These are phyloP conservation scores for Didymella sp. DNA, from an alignment of 2,329 filamentous ascomycete species.

Conservation along the genomic window DNA sequence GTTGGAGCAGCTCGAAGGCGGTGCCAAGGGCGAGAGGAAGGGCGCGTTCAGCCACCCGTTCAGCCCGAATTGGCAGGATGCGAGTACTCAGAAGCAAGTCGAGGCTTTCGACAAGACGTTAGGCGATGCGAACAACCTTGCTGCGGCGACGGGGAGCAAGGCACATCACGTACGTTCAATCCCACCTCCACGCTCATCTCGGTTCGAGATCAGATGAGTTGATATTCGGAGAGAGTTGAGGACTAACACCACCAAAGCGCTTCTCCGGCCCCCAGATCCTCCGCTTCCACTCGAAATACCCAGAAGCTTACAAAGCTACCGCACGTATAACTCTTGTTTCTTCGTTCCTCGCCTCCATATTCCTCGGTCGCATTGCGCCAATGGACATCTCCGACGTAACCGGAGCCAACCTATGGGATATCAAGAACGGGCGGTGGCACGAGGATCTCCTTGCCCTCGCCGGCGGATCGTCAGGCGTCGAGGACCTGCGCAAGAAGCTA, in stretches of 20 bases:
- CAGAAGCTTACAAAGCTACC: constrained; percentile 80
- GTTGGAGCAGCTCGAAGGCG: constrained; percentile 70
- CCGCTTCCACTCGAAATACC: constrained; percentile 80
- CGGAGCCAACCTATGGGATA: constrained; percentile 97
- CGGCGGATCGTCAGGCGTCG: constrained; percentile 61
- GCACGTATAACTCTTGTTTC: constrained; percentile 91
- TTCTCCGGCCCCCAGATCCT: constrained; percentile 98
- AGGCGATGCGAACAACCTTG: constrained; percentile 71
- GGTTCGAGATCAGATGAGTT: background rate
- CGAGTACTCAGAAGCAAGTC: constrained; percentile 90
- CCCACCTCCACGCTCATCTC: background rate
- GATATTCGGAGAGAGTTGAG: too few relatives aligned
- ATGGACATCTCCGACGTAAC: constrained; percentile 95
- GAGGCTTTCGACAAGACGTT: constrained; percentile 82
- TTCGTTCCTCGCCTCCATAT: constrained; percentile 89
- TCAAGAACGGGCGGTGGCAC: constrained; percentile 75
- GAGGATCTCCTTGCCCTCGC: constrained; percentile 76
- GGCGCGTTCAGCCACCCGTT: constrained; percentile 81
- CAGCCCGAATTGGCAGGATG: constrained; percentile 98
- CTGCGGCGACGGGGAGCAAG: constrained; percentile 83
- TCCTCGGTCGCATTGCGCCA: constrained; percentile 83
- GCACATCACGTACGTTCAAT: constrained; percentile 88
- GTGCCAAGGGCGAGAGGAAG: constrained; percentile 49
- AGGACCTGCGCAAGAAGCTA: constrained; percentile 76
- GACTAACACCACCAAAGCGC: constrained; percentile 61